Evolutionary conservation across 768 basidiomycete species (phyloP), one percentile per base, ranked within the genome.

Genomic region (Trametes gibbosa): DNA sequence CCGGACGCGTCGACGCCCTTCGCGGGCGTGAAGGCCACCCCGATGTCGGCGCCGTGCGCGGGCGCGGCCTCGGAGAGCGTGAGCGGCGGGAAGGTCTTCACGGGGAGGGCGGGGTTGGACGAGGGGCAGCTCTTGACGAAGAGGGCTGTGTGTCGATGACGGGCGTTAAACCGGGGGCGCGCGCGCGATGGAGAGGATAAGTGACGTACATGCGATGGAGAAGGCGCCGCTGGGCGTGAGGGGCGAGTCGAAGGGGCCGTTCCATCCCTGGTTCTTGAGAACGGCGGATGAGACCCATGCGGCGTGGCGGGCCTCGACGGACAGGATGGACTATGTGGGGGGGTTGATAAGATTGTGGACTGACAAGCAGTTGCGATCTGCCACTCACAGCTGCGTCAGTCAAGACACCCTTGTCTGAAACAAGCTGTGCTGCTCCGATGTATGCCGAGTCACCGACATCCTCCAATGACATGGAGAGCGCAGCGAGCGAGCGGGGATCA

Each of bases 281-380:
- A 77, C 76, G 17, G 75, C 73, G n/a, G 75, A 72, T 54, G 70
- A 64, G 39, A 83, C 62, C 82, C 82, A 85, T 7, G 76, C 73
- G 19, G 76, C 72, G 63, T 84, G 82, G 49, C 81, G 75, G 49
- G 79, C 75, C 68, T 85, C 83, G 48, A 76, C 77, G 23, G 79
- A 76, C n/a, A 89, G 74, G 63, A 91, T 87, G n/a, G 68, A 60
- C 66, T 67, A n/a, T n/a, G n/a, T n/a, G n/a, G n/a, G n/a, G n/a
- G 34, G 34, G 52, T 17, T 16, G 13, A 23, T 19, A n/a, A n/a
- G n/a, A n/a, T n/a, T n/a, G n/a, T n/a, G n/a, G n/a, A n/a, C n/a
- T n/a, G n/a, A n/a, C n/a, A n/a, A n/a, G n/a, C n/a, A n/a, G n/a
- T n/a, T n/a, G n/a, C n/a, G n/a, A n/a, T n/a, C n/a, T n/a, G n/a